A percentile compares a stretch with the other conserved stretches of the same genome.
phyloP scores from a whole-genome alignment of 2,329 filamentous ascomycete species.

The Fusarium haematococcum region DNA sequence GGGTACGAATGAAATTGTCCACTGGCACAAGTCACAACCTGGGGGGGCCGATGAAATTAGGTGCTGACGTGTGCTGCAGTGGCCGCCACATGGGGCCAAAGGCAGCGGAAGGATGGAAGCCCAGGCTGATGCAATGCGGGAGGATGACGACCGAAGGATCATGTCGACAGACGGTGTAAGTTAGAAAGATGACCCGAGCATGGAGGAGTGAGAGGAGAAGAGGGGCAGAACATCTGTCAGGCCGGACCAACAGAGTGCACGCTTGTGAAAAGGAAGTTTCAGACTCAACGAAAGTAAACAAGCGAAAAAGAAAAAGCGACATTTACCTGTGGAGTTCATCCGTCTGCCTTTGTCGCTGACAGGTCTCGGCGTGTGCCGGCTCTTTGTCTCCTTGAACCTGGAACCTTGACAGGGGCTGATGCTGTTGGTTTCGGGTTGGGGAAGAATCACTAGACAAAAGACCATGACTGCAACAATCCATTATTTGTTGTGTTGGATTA shows the following conservation, averaged over 20 bases:
- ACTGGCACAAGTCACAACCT: background rate
- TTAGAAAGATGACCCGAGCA: background rate
- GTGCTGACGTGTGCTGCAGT: constrained; percentile 39
- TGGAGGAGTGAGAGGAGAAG: background rate
- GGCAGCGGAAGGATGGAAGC: constrained; percentile 2
- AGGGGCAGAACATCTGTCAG: background rate
- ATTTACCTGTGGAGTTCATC: background rate
- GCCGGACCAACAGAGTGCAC: background rate
- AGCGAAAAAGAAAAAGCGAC: background rate
- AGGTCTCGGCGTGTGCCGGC: background rate
- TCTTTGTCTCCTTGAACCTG: background rate
- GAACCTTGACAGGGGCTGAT: background rate
- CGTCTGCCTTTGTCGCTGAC: background rate
- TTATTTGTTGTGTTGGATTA: background rate
- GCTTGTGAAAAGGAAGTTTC: constrained; percentile 10
- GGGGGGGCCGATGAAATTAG: constrained; percentile 35
- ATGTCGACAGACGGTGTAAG: constrained; percentile 23
- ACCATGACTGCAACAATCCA: constrained; percentile 4
- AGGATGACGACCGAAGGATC: constrained; percentile 4
- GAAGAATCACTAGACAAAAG: constrained; percentile 19
- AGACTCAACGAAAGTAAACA: background rate
- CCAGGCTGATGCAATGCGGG: constrained; percentile 20
- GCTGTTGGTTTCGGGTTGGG: background rate
- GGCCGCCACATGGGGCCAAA: background rate
- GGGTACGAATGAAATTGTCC: constrained; percentile 2